Conservation (phyloP, 2,329 filamentous ascomycete species). For the Ophiostoma sp. region DNA sequence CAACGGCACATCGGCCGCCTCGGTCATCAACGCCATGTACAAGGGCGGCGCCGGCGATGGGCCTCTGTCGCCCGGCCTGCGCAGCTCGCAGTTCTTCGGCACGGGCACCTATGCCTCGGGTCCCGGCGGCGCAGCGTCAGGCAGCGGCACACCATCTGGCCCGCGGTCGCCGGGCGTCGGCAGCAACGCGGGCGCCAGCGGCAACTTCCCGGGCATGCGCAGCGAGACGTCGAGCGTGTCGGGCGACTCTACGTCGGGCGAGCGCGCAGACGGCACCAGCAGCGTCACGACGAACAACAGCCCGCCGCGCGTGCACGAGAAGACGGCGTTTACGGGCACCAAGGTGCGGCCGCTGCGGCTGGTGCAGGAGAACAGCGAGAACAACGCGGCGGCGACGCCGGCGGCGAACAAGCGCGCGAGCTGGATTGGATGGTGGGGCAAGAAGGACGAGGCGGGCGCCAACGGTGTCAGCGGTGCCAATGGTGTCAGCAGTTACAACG, state of each 20-base stretch:
- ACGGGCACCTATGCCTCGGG: constrained; percentile 27
- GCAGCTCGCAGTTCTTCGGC: constrained; percentile 59
- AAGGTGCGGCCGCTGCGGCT: constrained; percentile 81
- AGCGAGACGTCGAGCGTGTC: constrained; percentile 60
- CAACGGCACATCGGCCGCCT: constrained; percentile 45
- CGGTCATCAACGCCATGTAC: constrained; percentile 86
- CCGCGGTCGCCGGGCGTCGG: constrained; percentile 45
- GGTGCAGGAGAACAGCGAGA: constrained; percentile 68
- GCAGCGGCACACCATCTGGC: constrained; percentile 33
- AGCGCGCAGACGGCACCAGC: constrained; percentile 52
- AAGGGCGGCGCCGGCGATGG: constrained; percentile 57
- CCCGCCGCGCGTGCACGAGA: constrained; percentile 50
- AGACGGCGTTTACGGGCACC: constrained; percentile 56
- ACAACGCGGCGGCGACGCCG: constrained; percentile 34
- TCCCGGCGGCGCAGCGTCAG: constrained; percentile 14
- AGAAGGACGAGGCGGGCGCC: constrained; percentile 40
- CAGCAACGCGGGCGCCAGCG: constrained; percentile 34
- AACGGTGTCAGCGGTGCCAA: not conserved
- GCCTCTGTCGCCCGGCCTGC: constrained; percentile 54
- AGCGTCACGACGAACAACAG: constrained; percentile 50
- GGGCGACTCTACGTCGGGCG: constrained; percentile 52
- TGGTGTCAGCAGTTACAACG: not conserved
- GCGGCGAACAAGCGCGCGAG: constrained; percentile 54
- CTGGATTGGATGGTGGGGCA: constrained; percentile 59
- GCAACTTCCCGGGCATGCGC: constrained; percentile 67